Evolutionary conservation across 2,329 filamentous ascomycete species (phyloP).

Genomic region (Bipolaris sorokiniana): DNA sequence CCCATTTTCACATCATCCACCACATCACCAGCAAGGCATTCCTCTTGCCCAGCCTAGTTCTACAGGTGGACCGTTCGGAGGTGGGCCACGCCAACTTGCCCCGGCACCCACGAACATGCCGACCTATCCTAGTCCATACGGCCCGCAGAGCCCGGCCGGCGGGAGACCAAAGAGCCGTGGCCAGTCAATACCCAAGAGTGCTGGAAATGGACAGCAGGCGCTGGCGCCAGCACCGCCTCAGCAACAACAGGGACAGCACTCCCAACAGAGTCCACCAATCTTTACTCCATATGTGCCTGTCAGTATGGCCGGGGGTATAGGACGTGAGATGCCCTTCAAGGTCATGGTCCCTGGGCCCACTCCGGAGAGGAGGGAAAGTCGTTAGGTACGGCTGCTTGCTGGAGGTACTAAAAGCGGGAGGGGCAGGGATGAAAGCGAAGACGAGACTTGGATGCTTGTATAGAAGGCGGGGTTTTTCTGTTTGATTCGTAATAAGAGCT

Average conservation of each 20-base stretch:
- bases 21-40: constrained; percentile 20
- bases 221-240: constrained; percentile 41
- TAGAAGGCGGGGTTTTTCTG: neutral
- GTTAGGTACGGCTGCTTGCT: constrained; percentile 29
- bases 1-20: constrained; percentile 15
- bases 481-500: neutral
- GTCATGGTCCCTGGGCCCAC: constrained; percentile 40
- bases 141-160: constrained; percentile 31
- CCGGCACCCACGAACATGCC: constrained; percentile 32
- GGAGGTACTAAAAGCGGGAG: neutral
- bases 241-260: constrained; percentile 7
- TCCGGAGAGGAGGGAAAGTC: constrained; percentile 35
- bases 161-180: constrained; percentile 34
- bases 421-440: constrained; percentile 3
- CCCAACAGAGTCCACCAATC: constrained; percentile 20
- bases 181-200: constrained; percentile 14
- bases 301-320: constrained; percentile 18
- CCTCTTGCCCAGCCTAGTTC: constrained; percentile 20
- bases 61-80: constrained; percentile 11
- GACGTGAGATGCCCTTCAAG: constrained; percentile 37
- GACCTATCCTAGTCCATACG: constrained; percentile 41
- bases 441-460: constrained; percentile 8
- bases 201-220: constrained; percentile 31
- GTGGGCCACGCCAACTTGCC: constrained; percentile 28
- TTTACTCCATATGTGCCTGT: constrained; percentile 37